Base-by-base conservation (phyloP, 2,329 filamentous ascomycete genomes). In the Diaporthe capsici region DNA sequence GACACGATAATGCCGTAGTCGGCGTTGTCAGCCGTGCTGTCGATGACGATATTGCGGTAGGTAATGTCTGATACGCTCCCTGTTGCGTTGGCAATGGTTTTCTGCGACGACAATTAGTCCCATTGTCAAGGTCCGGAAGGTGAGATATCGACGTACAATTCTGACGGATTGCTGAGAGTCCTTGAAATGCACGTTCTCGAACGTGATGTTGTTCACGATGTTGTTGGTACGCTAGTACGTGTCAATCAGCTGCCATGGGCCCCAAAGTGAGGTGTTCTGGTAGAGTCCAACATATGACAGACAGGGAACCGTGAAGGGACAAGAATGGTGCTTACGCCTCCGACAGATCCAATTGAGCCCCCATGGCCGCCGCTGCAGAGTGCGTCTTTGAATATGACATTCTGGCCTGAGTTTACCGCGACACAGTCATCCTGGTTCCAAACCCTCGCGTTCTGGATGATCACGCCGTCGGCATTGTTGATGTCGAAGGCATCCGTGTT, bases 371-470 rank as follows among this genome's bases (percentile, higher is more conserved):
- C 87, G 3, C 84, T 84, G 81, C 88, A 90, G 25, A 84, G 83
- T 31, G 84, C 84, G 55, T 84, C 83, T 5, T 82, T 82, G 79
- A 88, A 85, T 20, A 81, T 79, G 74, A 85, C 85, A 77, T 82
- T 83, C 65, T 80, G 77, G 73, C 90, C 89, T 2, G 88, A 90
- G 84, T 91, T 91, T 79, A 91, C 83, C 47, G 90, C 90, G 15
- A 91, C 82, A 79, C 90, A 92, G 79, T 91, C 90, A 76, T 92
- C 90, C 82, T 91, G 90, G 83, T 91, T 91, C 80, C 88, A 85
- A 73, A 91, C 84, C 73, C 83, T 85, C 37, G 88, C 88, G 57
- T 86, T 86, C 71, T 84, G 84, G 80, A 92, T 90, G 70, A 83
- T 86, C 51, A 91, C 83, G 49, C 84, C 84, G 34, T 82, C 84